Conservation (phyloP, 2,329 filamentous ascomycete species). For the Celoporthe dispersa region DNA sequence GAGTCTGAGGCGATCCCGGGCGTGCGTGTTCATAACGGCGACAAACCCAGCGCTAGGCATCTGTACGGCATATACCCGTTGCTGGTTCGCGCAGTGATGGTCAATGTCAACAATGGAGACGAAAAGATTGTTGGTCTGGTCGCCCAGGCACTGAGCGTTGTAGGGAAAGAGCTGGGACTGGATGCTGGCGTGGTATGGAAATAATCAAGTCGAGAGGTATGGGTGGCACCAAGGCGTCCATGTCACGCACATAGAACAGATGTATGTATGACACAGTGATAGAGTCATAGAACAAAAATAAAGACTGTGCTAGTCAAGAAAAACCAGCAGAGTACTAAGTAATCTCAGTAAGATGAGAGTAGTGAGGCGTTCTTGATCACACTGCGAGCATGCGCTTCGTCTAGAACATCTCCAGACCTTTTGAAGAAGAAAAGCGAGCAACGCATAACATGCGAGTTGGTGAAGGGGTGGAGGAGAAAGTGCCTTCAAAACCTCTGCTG, state of each 20-base stretch:
- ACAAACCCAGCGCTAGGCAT: constrained; percentile 66
- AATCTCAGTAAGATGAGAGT: background rate
- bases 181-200: constrained; percentile 2
- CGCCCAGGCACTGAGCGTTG: constrained; percentile 63
- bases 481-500: constrained; percentile 11
- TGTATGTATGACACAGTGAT: background rate
- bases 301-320: background rate
- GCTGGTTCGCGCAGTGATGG: constrained; percentile 65
- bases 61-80: constrained; percentile 81
- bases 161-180: constrained; percentile 61
- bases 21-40: constrained; percentile 55
- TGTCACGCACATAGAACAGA: background rate
- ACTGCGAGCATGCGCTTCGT: background rate
- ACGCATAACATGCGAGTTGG: background rate
- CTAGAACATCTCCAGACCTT: background rate
- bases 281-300: background rate
- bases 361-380: background rate
- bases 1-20: constrained; percentile 72
- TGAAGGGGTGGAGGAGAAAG: too few relatives aligned
- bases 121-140: constrained; percentile 62
- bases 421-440: background rate
- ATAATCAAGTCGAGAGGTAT: background rate
- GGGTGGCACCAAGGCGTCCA: background rate
- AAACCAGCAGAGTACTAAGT: too few relatives aligned
- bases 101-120: constrained; percentile 63